These are phyloP conservation scores for Cardamine resedifolia DNA, from an alignment of 345 rosid species.

Conservation along the genomic window DNA sequence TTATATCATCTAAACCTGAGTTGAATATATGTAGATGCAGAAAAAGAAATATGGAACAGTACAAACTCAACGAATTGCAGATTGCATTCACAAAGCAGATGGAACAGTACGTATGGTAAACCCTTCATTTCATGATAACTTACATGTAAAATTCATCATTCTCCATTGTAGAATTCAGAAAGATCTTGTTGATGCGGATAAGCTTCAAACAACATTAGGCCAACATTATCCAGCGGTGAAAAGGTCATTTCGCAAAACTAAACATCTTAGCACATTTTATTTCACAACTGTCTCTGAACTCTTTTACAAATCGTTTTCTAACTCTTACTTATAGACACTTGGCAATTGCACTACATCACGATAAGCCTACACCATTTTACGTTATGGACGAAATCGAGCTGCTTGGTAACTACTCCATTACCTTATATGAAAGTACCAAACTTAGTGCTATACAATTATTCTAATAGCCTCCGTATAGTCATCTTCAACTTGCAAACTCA, in stretches of 20 bases:
- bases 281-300: too few relatives aligned
- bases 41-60: slow-evolving; percentile 57
- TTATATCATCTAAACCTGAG: slow-evolving; percentile 10
- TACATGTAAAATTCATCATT: slow-evolving; percentile 30
- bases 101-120: too few relatives aligned
- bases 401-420: slow-evolving; percentile 56
- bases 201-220: too few relatives aligned
- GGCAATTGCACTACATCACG: too few relatives aligned
- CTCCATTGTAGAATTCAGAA: slow-evolving; percentile 72
- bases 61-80: slow-evolving; percentile 76
- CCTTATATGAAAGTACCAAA: too few relatives aligned
- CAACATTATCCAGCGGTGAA: too few relatives aligned
- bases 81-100: slow-evolving; percentile 61
- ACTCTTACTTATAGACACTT: too few relatives aligned
- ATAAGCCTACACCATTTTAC: too few relatives aligned
- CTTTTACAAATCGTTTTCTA: too few relatives aligned
- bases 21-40: slow-evolving; percentile 72
- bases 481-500: neutral
- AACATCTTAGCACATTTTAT: too few relatives aligned
- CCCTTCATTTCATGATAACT: slow-evolving; percentile 7
- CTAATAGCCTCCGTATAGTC: neutral
- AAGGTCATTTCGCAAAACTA: too few relatives aligned
- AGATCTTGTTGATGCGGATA: slow-evolving; percentile 83
- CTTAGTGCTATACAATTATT: too few relatives aligned
- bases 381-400: slow-evolving; percentile 98